A percentile compares a stretch with the other conserved stretches of the same genome.
Conservation (phyloP, 1,139 yeast genomes). For the Magnusiomyces suaveolens region DNA sequence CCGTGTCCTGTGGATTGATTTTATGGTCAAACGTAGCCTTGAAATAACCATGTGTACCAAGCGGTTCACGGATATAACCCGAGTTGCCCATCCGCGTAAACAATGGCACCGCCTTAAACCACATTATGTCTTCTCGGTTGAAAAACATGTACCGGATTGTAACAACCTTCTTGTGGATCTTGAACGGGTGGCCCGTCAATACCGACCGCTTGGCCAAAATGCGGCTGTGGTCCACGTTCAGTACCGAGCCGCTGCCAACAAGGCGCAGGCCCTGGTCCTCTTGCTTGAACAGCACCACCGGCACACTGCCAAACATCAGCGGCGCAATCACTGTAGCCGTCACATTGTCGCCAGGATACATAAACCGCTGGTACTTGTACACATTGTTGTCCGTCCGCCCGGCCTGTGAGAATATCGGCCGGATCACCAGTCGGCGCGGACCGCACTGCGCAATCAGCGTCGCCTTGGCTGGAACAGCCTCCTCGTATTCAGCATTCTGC, state of each 20-base stretch:
- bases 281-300: slow-evolving; percentile 33
- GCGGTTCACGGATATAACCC: slow-evolving; percentile 86
- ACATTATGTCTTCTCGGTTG: slow-evolving; percentile 77
- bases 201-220: slow-evolving; percentile 80
- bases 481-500: slow-evolving; percentile 73
- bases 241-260: slow-evolving; percentile 83
- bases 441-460: slow-evolving; percentile 83
- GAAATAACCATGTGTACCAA: slow-evolving; percentile 98
- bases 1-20: slow-evolving; percentile 81
- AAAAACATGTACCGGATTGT: slow-evolving; percentile 97
- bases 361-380: slow-evolving; percentile 73
- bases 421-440: slow-evolving; percentile 75
- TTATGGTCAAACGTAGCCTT: slow-evolving; percentile 93
- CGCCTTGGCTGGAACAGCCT: slow-evolving; percentile 75
- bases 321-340: slow-evolving; percentile 89
- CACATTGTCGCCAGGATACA: slow-evolving; percentile 65
- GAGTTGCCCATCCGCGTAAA: slow-evolving; percentile 87
- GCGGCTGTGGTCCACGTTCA: slow-evolving; percentile 78
- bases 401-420: slow-evolving; percentile 76
- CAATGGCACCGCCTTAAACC: slow-evolving; percentile 86
- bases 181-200: slow-evolving; percentile 89
- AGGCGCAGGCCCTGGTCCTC: slow-evolving; percentile 45
- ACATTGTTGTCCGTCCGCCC: slow-evolving; percentile 70
- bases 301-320: slow-evolving; percentile 60
- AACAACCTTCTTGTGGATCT: slow-evolving; percentile 85